Conservation (phyloP, 2,329 filamentous ascomycete species). For the Pseudonectria buxi region DNA sequence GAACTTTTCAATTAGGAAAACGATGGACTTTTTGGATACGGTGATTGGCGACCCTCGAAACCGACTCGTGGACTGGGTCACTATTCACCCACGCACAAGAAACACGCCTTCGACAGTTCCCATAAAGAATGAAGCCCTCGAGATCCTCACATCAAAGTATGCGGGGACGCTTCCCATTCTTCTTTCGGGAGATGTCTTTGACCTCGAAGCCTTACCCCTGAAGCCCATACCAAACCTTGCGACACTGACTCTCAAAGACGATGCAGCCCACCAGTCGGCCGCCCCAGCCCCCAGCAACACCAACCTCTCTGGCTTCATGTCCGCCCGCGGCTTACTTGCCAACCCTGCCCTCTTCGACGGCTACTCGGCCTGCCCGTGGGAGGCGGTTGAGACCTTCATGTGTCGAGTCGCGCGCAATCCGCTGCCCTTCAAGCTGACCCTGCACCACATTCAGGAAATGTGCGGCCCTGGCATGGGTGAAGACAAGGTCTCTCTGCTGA, state of each 20-base stretch:
- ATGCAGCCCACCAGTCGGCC: slow-evolving; percentile 3
- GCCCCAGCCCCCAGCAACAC: slow-evolving; percentile 34
- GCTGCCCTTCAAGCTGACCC: slow-evolving; percentile 55
- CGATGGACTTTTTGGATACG: slow-evolving; percentile 56
- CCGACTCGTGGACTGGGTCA: slow-evolving; percentile 59
- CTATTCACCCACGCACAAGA: slow-evolving; percentile 61
- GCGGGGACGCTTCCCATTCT: slow-evolving; percentile 53
- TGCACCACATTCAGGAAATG: slow-evolving; percentile 65
- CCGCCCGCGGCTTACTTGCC: slow-evolving; percentile 58
- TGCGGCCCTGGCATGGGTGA: slow-evolving; percentile 48
- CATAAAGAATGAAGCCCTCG: slow-evolving; percentile 56
- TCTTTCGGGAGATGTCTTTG: slow-evolving; percentile 64
- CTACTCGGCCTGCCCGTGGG: slow-evolving; percentile 50
- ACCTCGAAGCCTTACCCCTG: slow-evolving; percentile 44
- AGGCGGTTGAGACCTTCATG: slow-evolving; percentile 57
- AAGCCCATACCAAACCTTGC: slow-evolving; percentile 22
- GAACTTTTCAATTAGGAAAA: slow-evolving; percentile 31
- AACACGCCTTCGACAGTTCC: slow-evolving; percentile 54
- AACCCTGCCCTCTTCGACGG: slow-evolving; percentile 62
- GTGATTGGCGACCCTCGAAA: slow-evolving; percentile 48
- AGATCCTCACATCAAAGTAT: slow-evolving; percentile 46
- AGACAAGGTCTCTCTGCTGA: slow-evolving; percentile 46
- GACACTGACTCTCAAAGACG: slow-evolving; percentile 22
- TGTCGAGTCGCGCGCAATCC: slow-evolving; percentile 49
- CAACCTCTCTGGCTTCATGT: slow-evolving; percentile 59